Evolutionary conservation across 1,284 basidiomycete species (phyloP).

Genomic region (Heterobasidion occidentale): DNA sequence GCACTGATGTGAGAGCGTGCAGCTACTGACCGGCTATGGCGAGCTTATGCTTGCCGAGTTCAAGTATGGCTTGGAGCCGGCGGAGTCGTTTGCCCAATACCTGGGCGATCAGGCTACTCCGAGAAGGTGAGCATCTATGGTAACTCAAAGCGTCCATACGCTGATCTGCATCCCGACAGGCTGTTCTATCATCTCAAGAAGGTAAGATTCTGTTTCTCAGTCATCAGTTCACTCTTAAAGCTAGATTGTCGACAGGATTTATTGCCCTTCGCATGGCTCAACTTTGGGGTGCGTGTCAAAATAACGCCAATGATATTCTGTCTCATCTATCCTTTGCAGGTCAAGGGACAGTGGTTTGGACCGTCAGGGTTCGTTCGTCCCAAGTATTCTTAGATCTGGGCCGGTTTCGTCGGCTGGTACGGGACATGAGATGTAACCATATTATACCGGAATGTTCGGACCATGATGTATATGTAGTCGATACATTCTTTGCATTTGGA

Average conservation of each 20-base stretch:
- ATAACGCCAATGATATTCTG: not conserved
- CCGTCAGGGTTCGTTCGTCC: slow-evolving; percentile 44
- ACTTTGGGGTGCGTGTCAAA: slow-evolving; percentile 22
- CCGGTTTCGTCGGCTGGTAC: not conserved
- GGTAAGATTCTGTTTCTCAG: slow-evolving; percentile 27
- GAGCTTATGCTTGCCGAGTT: slow-evolving; percentile 89
- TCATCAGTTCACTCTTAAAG: not conserved
- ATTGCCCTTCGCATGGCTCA: slow-evolving; percentile 89
- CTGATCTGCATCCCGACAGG: slow-evolving; percentile 24
- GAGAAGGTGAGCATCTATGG: slow-evolving; percentile 36
- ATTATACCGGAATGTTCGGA: no score
- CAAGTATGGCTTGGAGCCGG: slow-evolving; percentile 80
- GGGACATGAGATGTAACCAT: not conserved
- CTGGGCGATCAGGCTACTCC: slow-evolving; percentile 68
- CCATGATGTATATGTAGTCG: no score
- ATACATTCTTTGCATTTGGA: no score
- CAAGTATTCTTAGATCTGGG: slow-evolving; percentile 17
- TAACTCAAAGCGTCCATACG: slow-evolving; percentile 2
- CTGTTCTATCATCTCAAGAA: slow-evolving; percentile 91
- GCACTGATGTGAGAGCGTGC: slow-evolving; percentile 10
- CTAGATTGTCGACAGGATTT: slow-evolving; percentile 43
- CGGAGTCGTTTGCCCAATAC: slow-evolving; percentile 72
- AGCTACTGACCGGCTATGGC: slow-evolving; percentile 81
- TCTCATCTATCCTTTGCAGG: slow-evolving; percentile 23
- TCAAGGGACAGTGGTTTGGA: slow-evolving; percentile 67